phyloP scores from a whole-genome alignment of 225 moss, liverwort and hornwort genomes.

The Thuidium tamariscinum region DNA sequence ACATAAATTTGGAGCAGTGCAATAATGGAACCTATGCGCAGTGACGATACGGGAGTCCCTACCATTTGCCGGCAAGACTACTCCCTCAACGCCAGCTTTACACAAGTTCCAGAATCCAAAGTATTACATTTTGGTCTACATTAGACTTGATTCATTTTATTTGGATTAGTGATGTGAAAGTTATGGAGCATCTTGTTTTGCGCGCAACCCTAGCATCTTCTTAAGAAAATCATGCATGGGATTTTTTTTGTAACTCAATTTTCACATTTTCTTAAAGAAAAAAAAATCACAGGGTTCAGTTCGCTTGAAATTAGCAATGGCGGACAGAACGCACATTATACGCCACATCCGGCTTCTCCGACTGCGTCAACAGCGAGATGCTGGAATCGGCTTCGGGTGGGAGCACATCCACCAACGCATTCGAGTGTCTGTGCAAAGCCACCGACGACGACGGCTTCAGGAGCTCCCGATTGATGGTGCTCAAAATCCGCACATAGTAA shows the following conservation, averaged over 20 bases:
- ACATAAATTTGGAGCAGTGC: background rate
- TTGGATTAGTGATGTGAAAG: background rate
- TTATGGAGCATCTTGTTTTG: background rate
- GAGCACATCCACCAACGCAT: constrained; percentile 87
- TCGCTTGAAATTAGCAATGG: background rate
- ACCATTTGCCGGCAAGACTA: background rate
- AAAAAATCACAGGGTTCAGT: background rate
- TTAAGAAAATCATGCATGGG: too few species aligned
- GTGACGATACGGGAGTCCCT: background rate
- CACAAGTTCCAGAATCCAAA: background rate
- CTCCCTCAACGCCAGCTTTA: background rate
- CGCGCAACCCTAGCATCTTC: background rate
- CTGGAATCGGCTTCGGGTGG: constrained; percentile 99
- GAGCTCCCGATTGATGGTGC: constrained; percentile 93
- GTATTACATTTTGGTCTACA: background rate
- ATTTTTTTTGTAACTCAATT: background rate
- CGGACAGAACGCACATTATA: constrained; percentile 36
- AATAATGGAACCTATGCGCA: background rate
- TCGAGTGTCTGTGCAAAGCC: constrained; percentile 85
- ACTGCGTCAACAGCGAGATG: constrained; percentile 87
- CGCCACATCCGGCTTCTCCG: constrained; percentile 93
- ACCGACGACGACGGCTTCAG: constrained; percentile 95
- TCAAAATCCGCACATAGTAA: constrained; percentile 87
- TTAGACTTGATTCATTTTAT: background rate
- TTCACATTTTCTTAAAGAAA: too few species aligned